A percentile compares a stretch with the other conserved stretches of the same genome.
These are phyloP conservation scores for Cryptococcus hybrid DNA, from an alignment of 1,284 basidiomycete genomes.

Conservation along the genomic window DNA sequence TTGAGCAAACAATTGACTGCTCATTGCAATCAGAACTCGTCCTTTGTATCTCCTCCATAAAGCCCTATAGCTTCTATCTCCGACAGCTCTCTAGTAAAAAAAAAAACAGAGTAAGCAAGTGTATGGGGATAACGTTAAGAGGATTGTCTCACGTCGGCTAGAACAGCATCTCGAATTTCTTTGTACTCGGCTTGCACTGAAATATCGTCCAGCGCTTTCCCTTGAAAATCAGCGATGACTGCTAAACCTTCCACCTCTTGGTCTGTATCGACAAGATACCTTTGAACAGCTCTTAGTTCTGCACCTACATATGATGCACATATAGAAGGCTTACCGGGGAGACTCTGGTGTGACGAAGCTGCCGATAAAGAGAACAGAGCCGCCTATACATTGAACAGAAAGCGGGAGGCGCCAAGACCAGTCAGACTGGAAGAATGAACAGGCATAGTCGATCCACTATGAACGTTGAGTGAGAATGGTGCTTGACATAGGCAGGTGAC, in stretches of 20 bases:
- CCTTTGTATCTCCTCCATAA: constrained; percentile 90
- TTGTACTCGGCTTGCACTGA: constrained; percentile 79
- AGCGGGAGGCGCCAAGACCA: constrained; percentile 80
- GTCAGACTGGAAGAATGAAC: constrained; percentile 80
- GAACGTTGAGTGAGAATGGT: not conserved
- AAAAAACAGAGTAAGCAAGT: constrained; percentile 51
- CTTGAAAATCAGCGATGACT: constrained; percentile 88
- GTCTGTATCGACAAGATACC: constrained; percentile 90
- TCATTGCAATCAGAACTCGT: constrained; percentile 94
- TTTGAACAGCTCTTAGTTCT: constrained; percentile 30
- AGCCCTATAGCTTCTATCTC: constrained; percentile 72
- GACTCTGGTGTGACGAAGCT: constrained; percentile 89
- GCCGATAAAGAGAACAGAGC: constrained; percentile 74
- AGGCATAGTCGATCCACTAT: constrained; percentile 93
- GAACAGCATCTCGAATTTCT: constrained; percentile 88
- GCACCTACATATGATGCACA: not conserved
- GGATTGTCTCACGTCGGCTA: constrained; percentile 63
- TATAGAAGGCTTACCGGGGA: constrained; percentile 60
- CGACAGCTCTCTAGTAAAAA: constrained; percentile 60
- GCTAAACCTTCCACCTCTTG: constrained; percentile 80
- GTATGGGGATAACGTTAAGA: no score
- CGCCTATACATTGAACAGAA: constrained; percentile 86
- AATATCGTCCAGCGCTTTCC: constrained; percentile 67
- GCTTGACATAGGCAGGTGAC: not conserved
- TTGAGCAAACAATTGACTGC: constrained; percentile 93